phyloP scores from a whole-genome alignment of 331 rosid genomes.

The Arachis monticola region DNA sequence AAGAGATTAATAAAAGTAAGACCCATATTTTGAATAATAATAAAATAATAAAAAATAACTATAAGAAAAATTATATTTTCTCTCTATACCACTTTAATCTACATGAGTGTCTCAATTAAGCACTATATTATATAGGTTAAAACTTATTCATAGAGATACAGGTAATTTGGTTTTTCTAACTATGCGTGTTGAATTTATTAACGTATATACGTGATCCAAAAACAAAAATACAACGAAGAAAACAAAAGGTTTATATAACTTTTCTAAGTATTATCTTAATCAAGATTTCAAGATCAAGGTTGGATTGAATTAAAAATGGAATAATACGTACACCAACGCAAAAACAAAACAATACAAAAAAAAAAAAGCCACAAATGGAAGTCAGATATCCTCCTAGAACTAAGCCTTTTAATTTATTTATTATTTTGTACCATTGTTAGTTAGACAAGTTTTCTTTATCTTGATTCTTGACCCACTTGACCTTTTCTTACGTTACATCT shows the following conservation, averaged over 20 bases:
- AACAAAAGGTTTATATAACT: background rate
- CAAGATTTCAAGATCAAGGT: background rate
- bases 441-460: background rate
- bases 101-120: background rate
- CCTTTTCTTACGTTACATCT: background rate
- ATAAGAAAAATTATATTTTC: no score
- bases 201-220: background rate
- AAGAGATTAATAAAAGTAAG: no score
- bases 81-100: no score
- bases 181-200: background rate
- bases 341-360: background rate
- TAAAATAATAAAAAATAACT: no score
- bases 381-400: background rate
- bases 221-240: slow-evolving; percentile 4
- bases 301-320: background rate
- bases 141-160: background rate
- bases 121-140: background rate
- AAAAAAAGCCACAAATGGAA: background rate
- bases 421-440: background rate
- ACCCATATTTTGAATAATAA: no score
- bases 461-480: background rate
- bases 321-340: background rate
- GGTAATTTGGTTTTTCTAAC: background rate
- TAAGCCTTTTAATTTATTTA: background rate
- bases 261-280: background rate